Evolutionary conservation across 306 rosid species (phyloP).

Genomic region (Prunus mongolica): DNA sequence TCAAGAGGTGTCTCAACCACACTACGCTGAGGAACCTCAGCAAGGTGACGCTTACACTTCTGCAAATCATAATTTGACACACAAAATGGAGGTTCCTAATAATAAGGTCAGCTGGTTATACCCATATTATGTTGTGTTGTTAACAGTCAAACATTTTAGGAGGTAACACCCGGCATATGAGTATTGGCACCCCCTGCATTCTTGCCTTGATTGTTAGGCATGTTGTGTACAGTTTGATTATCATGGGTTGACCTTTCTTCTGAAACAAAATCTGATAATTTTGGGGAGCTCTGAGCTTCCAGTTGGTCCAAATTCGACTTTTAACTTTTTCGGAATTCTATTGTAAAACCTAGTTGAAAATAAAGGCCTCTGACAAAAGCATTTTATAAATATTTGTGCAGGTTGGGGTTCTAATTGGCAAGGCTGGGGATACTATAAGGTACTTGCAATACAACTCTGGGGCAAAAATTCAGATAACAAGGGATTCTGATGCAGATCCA

Average conservation of each 20-base stretch:
- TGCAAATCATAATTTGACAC: conserved; percentile 33
- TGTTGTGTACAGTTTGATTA: not conserved
- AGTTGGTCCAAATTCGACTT: not conserved
- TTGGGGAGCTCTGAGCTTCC: not conserved
- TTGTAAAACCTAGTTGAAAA: not conserved
- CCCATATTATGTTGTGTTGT: not conserved
- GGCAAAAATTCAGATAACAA: conserved; percentile 90
- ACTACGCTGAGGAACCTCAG: conserved; percentile 21
- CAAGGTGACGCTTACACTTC: conserved; percentile 13
- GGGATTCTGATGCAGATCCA: conserved; percentile 88
- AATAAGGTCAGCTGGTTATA: conserved; percentile 58
- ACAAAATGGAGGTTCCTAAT: conserved; percentile 83
- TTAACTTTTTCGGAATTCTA: not conserved
- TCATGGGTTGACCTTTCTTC: too few relatives aligned
- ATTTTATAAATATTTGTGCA: conserved; percentile 29
- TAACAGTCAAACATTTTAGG: not conserved
- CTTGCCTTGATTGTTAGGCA: not conserved
- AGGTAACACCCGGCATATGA: not conserved
- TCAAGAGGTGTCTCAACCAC: conserved; percentile 37
- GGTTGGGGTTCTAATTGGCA: conserved; percentile 99
- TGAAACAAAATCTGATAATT: too few relatives aligned
- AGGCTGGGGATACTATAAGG: conserved; percentile 93
- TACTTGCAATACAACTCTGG: conserved; percentile 89
- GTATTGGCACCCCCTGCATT: not conserved
- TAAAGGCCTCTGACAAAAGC: conserved; percentile 5